Evolutionary conservation across 2,329 filamentous ascomycete genomes (phyloP).

Genomic region (Alternaria arbusti): DNA sequence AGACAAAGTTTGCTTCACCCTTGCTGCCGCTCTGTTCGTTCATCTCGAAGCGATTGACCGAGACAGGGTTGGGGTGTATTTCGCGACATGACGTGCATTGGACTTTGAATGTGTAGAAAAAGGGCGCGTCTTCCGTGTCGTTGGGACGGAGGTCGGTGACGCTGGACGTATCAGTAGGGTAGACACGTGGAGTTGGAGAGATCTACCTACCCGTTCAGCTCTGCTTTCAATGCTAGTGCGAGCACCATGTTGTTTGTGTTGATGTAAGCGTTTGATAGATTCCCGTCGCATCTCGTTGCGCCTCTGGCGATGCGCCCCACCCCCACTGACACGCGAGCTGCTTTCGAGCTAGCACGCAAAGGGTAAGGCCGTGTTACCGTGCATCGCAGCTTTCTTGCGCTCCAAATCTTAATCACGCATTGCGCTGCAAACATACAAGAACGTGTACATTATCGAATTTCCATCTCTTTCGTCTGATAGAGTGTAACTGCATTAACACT

Average conservation of each 20-base stretch:
- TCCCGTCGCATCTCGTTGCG: conserved; percentile 3
- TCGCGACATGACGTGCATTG: conserved; percentile 98
- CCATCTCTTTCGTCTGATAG: neutral
- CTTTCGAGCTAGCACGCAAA: neutral
- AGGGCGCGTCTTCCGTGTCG: conserved; percentile 81
- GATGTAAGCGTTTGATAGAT: neutral
- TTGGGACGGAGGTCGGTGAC: conserved; percentile 88
- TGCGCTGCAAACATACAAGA: neutral
- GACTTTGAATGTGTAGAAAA: conserved; percentile 97
- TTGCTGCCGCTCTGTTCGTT: conserved; percentile 92
- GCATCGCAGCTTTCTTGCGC: conserved; percentile 2
- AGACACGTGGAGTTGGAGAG: neutral
- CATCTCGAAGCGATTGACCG: conserved; percentile 85
- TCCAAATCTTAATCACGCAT: conserved; percentile 5
- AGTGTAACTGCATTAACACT: neutral
- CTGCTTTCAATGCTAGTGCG: conserved; percentile 48
- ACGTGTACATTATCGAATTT: neutral
- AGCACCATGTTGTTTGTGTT: conserved; percentile 39
- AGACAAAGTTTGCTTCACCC: conserved; percentile 99
- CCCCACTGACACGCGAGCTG: conserved; percentile 16
- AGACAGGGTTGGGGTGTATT: conserved; percentile 83
- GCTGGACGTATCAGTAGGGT: conserved; percentile 55
- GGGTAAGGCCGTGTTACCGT: conserved; percentile 2
- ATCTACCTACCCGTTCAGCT: conserved; percentile 42
- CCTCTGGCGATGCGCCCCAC: conserved; percentile 11